These are phyloP conservation scores for Fraxinus sp. DNA, from an alignment of 305 asterid species.

Conservation along the genomic window DNA sequence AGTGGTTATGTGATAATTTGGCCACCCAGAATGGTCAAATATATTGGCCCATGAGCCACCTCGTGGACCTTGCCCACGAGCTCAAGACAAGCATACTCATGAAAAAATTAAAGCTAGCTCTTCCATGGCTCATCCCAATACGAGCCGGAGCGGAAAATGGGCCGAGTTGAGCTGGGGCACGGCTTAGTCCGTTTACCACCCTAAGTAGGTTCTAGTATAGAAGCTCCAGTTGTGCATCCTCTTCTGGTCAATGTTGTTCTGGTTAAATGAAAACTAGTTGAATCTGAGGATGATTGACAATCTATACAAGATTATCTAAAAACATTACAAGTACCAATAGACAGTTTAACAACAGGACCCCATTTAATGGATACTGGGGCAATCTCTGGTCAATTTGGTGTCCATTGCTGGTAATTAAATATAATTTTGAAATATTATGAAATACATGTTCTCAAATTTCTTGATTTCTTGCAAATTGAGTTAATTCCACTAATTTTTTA, in stretches of 20 bases:
- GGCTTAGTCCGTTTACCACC: not conserved
- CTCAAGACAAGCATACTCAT: not conserved
- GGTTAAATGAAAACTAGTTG: not conserved
- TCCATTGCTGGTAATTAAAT: no score
- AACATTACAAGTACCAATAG: not conserved
- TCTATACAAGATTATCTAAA: not conserved
- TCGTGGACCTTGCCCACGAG: not conserved
- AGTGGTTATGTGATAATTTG: not conserved
- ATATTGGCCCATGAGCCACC: not conserved
- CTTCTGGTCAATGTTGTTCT: not conserved
- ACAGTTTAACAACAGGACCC: not conserved
- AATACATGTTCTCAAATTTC: not conserved
- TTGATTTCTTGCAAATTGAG: constrained; percentile 6
- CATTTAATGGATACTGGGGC: not conserved
- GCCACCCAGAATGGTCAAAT: not conserved
- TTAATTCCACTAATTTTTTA: constrained; percentile 13
- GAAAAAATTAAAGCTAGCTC: not conserved
- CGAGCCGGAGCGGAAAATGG: not conserved
- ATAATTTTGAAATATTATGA: not conserved
- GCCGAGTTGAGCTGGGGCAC: not conserved
- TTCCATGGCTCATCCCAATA: not conserved
- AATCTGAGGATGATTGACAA: not conserved
- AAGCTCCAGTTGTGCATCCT: not conserved
- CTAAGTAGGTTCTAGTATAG: not conserved
- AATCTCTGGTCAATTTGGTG: not conserved